These are phyloP conservation scores for Apiosordaria backusii DNA, from an alignment of 495 filamentous ascomycete species.

Conservation along the genomic window DNA sequence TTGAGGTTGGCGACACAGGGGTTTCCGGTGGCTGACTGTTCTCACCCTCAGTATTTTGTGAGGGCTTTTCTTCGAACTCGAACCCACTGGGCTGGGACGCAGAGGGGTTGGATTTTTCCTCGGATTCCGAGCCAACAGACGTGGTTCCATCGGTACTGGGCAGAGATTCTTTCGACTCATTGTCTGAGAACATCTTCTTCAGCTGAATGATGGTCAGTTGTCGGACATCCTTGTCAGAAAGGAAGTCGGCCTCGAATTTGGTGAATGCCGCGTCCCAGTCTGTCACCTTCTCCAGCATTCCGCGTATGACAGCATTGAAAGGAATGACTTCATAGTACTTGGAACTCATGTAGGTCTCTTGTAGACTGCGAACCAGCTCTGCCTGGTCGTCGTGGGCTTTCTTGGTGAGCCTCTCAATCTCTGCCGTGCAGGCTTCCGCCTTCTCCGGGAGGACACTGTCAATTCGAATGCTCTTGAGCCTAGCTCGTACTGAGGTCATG, in stretches of 20 bases:
- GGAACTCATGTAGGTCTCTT: constrained; percentile 85
- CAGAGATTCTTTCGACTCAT: constrained; percentile 69
- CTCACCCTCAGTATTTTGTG: constrained; percentile 22
- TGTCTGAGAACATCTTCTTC: constrained; percentile 91
- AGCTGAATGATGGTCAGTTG: constrained; percentile 87
- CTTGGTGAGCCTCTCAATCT: constrained; percentile 70
- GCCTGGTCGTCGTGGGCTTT: constrained; percentile 78
- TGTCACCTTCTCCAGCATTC: constrained; percentile 86
- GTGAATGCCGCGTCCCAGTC: constrained; percentile 90
- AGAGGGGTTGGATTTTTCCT: constrained; percentile 40
- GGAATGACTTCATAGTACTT: constrained; percentile 97
- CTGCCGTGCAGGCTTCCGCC: constrained; percentile 69
- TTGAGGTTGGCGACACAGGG: constrained; percentile 26
- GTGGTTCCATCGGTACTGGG: constrained; percentile 58
- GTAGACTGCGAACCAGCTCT: constrained; percentile 67
- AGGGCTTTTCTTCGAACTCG: constrained; percentile 31
- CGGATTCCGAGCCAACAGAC: constrained; percentile 37
- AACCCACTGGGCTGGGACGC: constrained; percentile 29
- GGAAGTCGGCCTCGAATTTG: constrained; percentile 88
- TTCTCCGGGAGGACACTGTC: constrained; percentile 88
- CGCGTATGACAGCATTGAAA: constrained; percentile 78
- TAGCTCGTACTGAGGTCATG: constrained; percentile 76
- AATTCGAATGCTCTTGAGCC: constrained; percentile 81
- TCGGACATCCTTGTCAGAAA: constrained; percentile 96
- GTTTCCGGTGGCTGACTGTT: constrained; percentile 16